Evolutionary conservation across 768 basidiomycete species (phyloP).

Genomic region (Russula olivacea): DNA sequence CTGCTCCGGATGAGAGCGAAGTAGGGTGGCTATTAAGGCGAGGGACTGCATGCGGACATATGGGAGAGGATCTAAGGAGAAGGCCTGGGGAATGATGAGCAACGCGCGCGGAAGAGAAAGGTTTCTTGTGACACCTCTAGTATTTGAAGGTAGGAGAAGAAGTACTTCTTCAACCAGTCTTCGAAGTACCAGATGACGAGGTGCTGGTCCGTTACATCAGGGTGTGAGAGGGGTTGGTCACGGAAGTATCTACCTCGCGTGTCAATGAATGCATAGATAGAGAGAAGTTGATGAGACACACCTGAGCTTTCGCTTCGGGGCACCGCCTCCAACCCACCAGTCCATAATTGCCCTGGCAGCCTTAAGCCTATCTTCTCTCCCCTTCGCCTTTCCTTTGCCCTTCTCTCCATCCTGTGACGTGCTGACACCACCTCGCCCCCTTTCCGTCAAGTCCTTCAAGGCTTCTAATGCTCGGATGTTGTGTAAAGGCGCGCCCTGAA

Average conservation of each 20-base stretch:
- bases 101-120: neutral
- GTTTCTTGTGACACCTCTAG: slow-evolving; percentile 58
- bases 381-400: slow-evolving; percentile 28
- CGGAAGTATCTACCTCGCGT: slow-evolving; percentile 69
- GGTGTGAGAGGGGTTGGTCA: slow-evolving; percentile 72
- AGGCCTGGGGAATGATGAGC: slow-evolving; percentile 40
- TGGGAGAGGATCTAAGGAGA: slow-evolving; percentile 59
- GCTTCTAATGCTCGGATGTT: slow-evolving; percentile 75
- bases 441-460: slow-evolving; percentile 68
- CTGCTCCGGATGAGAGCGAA: slow-evolving; percentile 90
- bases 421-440: slow-evolving; percentile 66
- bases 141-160: slow-evolving; percentile 85
- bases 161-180: slow-evolving; percentile 96
- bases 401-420: slow-evolving; percentile 15
- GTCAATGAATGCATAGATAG: neutral
- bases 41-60: slow-evolving; percentile 12
- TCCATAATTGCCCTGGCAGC: slow-evolving; percentile 88
- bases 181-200: slow-evolving; percentile 87
- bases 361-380: slow-evolving; percentile 88
- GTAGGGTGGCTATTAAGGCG: slow-evolving; percentile 65
- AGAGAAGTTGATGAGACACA: slow-evolving; percentile 35
- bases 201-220: slow-evolving; percentile 60
- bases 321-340: slow-evolving; percentile 98
- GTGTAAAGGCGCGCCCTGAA: slow-evolving; percentile 64
- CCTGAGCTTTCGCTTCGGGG: slow-evolving; percentile 80